phyloP scores from a whole-genome alignment of 257 asterid genomes.

The Ophiorrhiza pumila region DNA sequence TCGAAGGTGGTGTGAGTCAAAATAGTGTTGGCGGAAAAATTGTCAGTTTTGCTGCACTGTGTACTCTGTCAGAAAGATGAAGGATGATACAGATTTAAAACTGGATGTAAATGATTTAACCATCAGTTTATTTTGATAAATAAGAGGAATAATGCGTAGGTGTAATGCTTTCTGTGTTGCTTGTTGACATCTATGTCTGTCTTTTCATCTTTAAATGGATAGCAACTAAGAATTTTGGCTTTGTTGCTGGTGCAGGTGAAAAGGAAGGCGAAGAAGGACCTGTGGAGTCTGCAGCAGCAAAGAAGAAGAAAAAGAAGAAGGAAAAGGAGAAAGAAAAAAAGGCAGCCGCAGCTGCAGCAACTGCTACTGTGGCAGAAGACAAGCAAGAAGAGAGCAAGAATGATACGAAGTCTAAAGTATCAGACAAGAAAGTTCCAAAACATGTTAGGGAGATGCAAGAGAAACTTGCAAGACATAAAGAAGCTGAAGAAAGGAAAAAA shows the following conservation, averaged over 20 bases:
- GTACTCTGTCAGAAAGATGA: not conserved
- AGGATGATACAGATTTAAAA: no score
- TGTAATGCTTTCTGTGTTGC: not conserved
- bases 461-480: constrained; percentile 61
- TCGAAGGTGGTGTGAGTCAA: not conserved
- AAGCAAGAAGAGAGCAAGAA: constrained; percentile 50
- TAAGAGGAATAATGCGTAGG: no score
- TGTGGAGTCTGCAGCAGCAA: constrained; percentile 57
- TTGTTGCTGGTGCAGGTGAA: constrained; percentile 39
- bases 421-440: constrained; percentile 67
- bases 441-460: constrained; percentile 94
- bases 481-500: constrained; percentile 74
- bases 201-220: not conserved
- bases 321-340: constrained; percentile 67
- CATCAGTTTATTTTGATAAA: not conserved
- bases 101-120: not conserved
- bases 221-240: not conserved
- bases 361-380: constrained; percentile 56
- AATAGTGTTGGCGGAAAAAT: not conserved
- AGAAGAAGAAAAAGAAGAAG: constrained; percentile 89
- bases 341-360: constrained; percentile 43
- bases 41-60: not conserved
- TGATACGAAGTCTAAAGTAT: constrained; percentile 40
- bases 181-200: not conserved
- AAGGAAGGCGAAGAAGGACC: constrained; percentile 65